These are phyloP conservation scores for Tarenaya hassleriana DNA, from an alignment of 345 rosid genomes.

Conservation along the genomic window DNA sequence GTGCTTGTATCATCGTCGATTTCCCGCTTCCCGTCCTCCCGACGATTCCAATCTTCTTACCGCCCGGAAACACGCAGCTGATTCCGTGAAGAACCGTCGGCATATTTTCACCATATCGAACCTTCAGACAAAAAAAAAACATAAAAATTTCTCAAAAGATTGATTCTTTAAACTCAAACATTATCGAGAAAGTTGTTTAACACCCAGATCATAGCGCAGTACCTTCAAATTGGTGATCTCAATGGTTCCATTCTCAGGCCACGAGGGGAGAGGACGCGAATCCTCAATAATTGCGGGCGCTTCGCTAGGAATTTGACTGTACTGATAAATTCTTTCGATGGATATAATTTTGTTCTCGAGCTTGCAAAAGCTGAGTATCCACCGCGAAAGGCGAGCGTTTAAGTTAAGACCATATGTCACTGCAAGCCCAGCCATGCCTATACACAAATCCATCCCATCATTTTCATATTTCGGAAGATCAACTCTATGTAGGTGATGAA, in stretches of 20 bases:
- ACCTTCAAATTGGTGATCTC: constrained; percentile 87
- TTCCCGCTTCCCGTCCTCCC: constrained; percentile 99
- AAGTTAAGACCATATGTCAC: constrained; percentile 98
- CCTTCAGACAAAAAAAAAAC: constrained; percentile 35
- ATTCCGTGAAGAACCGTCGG: constrained; percentile 89
- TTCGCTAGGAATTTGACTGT: constrained; percentile 83
- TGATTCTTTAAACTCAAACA: too few species aligned
- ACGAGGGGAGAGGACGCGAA: constrained; percentile 53
- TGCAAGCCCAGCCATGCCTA: constrained; percentile 99
- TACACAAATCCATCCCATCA: too few species aligned
- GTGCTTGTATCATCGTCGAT: constrained; percentile 94
- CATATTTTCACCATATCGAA: constrained; percentile 93
- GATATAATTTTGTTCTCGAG: constrained; percentile 97
- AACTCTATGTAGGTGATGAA: neutral
- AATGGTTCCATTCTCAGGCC: constrained; percentile 88
- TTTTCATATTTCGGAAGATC: too few species aligned
- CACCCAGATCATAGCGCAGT: too few species aligned
- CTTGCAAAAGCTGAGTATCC: constrained; percentile 99
- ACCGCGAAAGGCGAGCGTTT: constrained; percentile 90
- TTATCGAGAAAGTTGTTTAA: too few species aligned
- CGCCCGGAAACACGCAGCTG: constrained; percentile 84
- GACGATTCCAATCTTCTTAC: constrained; percentile 93
- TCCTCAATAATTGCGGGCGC: constrained; percentile 62
- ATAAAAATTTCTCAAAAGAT: too few species aligned
- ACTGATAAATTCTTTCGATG: constrained; percentile 93